Evolutionary conservation across 805 yeast genomes (phyloP).

Genomic region (Kodamaea jinghongensis): DNA sequence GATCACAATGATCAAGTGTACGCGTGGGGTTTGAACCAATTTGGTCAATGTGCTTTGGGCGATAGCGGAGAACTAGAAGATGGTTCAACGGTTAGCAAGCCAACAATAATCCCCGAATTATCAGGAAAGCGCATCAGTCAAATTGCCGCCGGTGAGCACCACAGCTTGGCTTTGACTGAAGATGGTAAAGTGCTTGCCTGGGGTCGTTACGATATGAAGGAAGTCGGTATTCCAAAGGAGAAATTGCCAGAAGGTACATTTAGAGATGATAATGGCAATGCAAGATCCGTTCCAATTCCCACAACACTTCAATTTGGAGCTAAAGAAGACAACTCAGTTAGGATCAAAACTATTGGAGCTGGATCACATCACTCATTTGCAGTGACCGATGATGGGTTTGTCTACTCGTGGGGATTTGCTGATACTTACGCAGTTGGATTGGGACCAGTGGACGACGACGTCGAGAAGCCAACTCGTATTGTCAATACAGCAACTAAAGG

Average conservation of each 20-base stretch:
- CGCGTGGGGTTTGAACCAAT: constrained; percentile 96
- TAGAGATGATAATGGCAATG: constrained; percentile 73
- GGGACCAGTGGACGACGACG: constrained; percentile 88
- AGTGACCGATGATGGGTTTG: constrained; percentile 76
- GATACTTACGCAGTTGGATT: constrained; percentile 96
- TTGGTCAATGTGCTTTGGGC: constrained; percentile 85
- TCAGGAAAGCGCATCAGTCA: constrained; percentile 52
- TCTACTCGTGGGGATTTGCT: constrained; percentile 96
- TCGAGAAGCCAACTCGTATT: constrained; percentile 83
- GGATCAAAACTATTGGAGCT: constrained; percentile 53
- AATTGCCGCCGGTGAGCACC: constrained; percentile 94
- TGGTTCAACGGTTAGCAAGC: constrained; percentile 76
- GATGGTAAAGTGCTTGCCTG: constrained; percentile 77
- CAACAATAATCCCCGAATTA: constrained; percentile 69
- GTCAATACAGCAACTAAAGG: constrained; percentile 90
- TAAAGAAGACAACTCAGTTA: constrained; percentile 27
- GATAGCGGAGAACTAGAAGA: constrained; percentile 71
- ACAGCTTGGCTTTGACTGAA: constrained; percentile 70
- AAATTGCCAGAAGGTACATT: constrained; percentile 71
- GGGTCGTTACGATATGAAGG: constrained; percentile 94
- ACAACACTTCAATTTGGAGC: constrained; percentile 51
- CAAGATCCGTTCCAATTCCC: constrained; percentile 85
- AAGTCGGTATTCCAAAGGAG: constrained; percentile 72
- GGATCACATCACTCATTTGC: constrained; percentile 96
- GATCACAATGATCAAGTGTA: constrained; percentile 66